phyloP scores from a whole-genome alignment of 2,329 filamentous ascomycete species.

The Epichloe coenophiala region DNA sequence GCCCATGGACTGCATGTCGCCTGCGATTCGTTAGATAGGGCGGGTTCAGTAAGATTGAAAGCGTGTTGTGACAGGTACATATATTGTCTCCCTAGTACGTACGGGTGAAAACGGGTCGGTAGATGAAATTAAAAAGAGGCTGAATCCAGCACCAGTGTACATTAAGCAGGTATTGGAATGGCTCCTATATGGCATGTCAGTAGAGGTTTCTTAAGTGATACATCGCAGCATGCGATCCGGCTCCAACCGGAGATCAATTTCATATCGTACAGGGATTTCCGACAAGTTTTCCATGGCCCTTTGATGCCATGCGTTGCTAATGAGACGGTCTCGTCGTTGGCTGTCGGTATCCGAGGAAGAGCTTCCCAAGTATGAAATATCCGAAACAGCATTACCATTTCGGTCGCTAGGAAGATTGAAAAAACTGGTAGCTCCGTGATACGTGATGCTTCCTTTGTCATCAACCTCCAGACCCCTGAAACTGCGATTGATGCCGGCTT shows the following conservation, averaged over 20 bases:
- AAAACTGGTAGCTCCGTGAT: conserved; percentile 45
- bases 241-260: neutral
- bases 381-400: neutral
- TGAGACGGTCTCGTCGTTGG: conserved; percentile 35
- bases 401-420: conserved; percentile 40
- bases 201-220: neutral
- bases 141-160: conserved; percentile 54
- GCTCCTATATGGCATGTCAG: conserved; percentile 27
- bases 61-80: too few relatives aligned
- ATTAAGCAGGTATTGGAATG: conserved; percentile 45
- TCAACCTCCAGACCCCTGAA: conserved; percentile 41
- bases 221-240: neutral
- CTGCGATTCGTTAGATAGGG: conserved; percentile 20
- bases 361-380: neutral
- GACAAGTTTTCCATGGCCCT: conserved; percentile 44
- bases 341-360: conserved; percentile 22
- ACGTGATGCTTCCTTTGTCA: conserved; percentile 42
- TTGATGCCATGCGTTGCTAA: conserved; percentile 46
- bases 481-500: conserved; percentile 21
- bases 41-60: too few relatives aligned
- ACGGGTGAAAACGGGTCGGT: conserved; percentile 48
- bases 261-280: conserved; percentile 35
- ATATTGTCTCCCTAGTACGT: conserved; percentile 11
- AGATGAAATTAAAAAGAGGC: conserved; percentile 48
- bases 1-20: conserved; percentile 36